phyloP scores from a whole-genome alignment of 495 filamentous ascomycete species.

The Lasiosphaeris hirsuta region DNA sequence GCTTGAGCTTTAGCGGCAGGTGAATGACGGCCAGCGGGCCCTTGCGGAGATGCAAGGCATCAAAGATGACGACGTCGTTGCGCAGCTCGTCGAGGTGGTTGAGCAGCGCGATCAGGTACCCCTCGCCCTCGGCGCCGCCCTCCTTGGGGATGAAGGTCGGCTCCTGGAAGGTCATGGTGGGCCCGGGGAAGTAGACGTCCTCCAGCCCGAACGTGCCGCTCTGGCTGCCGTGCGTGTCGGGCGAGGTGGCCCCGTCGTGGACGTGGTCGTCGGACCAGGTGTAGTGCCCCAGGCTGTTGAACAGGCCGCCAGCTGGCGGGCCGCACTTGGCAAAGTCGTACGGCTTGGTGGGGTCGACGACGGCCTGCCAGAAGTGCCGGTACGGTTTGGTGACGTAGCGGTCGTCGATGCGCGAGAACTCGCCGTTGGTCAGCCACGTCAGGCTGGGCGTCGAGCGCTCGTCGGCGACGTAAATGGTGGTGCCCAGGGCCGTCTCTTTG shows the following conservation, averaged over 20 bases:
- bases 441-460: conserved; percentile 32
- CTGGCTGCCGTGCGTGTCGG: not conserved
- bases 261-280: conserved; percentile 33
- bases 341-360: conserved; percentile 41
- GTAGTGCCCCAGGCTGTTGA: conserved; percentile 47
- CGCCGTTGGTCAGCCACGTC: conserved; percentile 47
- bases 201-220: conserved; percentile 26
- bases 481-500: conserved; percentile 8
- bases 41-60: conserved; percentile 40
- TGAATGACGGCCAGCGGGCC: conserved; percentile 48
- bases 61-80: conserved; percentile 51
- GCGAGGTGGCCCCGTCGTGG: conserved; percentile 3
- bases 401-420: conserved; percentile 61
- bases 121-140: conserved; percentile 49
- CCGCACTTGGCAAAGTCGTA: conserved; percentile 51
- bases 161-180: conserved; percentile 54
- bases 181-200: conserved; percentile 46
- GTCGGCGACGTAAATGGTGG: conserved; percentile 26
- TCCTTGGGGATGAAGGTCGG: conserved; percentile 53
- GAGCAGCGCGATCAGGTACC: conserved; percentile 52
- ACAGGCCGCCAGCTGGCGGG: conserved; percentile 46
- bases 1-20: conserved; percentile 41
- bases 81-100: conserved; percentile 51
- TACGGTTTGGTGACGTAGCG: conserved; percentile 50
- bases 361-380: conserved; percentile 52